Evolutionary conservation across 768 basidiomycete species (phyloP).

Genomic region (Podaxis mareebaensis): DNA sequence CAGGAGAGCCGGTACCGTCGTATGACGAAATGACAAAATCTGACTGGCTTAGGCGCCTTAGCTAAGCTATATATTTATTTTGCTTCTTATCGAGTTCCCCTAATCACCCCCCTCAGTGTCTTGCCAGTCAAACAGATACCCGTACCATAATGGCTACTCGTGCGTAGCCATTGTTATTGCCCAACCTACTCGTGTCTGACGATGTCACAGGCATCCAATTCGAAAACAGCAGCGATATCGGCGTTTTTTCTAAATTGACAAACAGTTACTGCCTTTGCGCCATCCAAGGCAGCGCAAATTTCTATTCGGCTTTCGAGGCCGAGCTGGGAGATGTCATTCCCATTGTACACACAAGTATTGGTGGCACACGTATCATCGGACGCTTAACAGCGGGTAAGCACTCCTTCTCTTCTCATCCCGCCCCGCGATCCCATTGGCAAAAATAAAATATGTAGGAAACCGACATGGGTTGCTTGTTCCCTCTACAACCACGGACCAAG

Average conservation of each 20-base stretch:
- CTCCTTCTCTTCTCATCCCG: conserved; percentile 1
- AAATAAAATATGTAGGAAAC: conserved; percentile 61
- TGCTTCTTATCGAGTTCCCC: conserved; percentile 12
- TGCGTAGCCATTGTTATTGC: conserved; percentile 26
- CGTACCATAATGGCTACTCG: conserved; percentile 47
- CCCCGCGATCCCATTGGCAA: neutral
- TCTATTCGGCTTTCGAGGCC: conserved; percentile 96
- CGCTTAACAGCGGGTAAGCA: conserved; percentile 83
- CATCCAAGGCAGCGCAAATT: conserved; percentile 94
- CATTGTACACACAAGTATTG: conserved; percentile 95
- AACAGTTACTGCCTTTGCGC: conserved; percentile 97
- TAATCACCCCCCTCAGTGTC: neutral
- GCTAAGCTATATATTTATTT: conserved; percentile 8
- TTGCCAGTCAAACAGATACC: conserved; percentile 3
- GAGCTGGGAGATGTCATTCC: conserved; percentile 88
- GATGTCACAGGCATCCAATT: conserved; percentile 77
- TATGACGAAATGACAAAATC: conserved; percentile 20
- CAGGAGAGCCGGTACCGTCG: conserved; percentile 11
- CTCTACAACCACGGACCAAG: conserved; percentile 94
- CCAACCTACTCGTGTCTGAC: conserved; percentile 17
- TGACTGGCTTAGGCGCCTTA: conserved; percentile 22
- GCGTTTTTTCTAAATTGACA: conserved; percentile 96
- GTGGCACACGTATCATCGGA: conserved; percentile 91
- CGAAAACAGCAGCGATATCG: conserved; percentile 93
- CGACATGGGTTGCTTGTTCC: conserved; percentile 97